Percentiles rank a stretch among this genome's conserved stretches.
Conservation (phyloP, 2,329 filamentous ascomycete species). For the Proliferodiscus dingleyae region DNA sequence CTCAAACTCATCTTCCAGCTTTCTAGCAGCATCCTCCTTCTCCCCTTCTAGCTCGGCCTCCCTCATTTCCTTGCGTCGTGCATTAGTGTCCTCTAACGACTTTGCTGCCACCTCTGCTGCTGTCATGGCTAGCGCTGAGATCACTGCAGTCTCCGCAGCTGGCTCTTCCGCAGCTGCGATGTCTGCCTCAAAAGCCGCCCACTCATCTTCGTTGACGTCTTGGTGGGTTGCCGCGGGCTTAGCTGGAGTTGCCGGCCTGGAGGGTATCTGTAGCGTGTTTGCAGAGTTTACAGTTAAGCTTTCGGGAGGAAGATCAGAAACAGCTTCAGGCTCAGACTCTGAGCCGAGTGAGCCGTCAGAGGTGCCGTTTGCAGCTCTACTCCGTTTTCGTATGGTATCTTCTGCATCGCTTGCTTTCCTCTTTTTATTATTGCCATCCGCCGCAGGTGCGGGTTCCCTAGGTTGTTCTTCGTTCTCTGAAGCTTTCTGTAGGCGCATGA, state of each 20-base stretch:
- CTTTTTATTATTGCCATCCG: conserved; percentile 39
- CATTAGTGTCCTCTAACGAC: conserved; percentile 45
- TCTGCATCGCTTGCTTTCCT: conserved; percentile 43
- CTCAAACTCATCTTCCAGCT: conserved; percentile 73
- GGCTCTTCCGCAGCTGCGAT: conserved; percentile 49
- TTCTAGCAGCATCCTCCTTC: conserved; percentile 68
- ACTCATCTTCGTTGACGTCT: conserved; percentile 70
- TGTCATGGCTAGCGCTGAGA: conserved; percentile 64
- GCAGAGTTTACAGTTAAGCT: conserved; percentile 7
- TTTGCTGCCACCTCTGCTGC: conserved; percentile 57
- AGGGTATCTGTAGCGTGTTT: conserved; percentile 57
- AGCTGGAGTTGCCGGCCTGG: conserved; percentile 55
- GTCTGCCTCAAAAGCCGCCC: conserved; percentile 83
- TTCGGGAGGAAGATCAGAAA: too few relatives aligned
- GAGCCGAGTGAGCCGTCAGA: conserved; percentile 33
- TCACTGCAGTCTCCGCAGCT: conserved; percentile 46
- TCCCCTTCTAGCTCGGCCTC: conserved; percentile 59
- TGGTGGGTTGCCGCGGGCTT: conserved; percentile 39
- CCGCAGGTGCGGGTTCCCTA: conserved; percentile 2
- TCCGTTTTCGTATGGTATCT: conserved; percentile 40
- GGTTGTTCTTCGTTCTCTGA: conserved; percentile 11
- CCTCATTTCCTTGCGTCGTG: conserved; percentile 42
- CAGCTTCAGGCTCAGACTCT: conserved; percentile 9
- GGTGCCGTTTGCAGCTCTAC: conserved; percentile 34
- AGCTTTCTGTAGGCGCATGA: conserved; percentile 34